Evolutionary conservation across 352 stramenopile genomes (phyloP), one percentile per base, ranked within the genome.

Genomic region (Phytopythium litorale): DNA sequence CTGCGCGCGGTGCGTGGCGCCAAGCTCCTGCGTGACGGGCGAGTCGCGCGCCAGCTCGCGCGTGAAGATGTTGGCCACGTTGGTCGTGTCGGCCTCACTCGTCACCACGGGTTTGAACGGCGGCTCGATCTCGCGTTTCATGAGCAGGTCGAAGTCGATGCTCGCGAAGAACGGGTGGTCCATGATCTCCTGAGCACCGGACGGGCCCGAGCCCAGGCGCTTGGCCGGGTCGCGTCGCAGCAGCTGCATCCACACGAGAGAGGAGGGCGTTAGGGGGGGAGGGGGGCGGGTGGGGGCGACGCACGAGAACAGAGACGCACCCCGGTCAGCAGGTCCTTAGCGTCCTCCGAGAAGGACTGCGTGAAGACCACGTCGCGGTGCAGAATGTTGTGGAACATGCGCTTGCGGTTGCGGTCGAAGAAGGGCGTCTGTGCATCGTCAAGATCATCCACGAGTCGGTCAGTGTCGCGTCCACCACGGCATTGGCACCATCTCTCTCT

Each of bases 311-410:
- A 16, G 30, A 43, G 50, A 70, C 74, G 40, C 73, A 87, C 77
- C 58, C 70, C 73, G 0, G 76, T 88, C 48, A 97, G 71, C 38
- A 97, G 56, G 35, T 89, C 81, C 75, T 92, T 93, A 21, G 91
- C 91, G 49, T 96, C 84, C 67, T 92, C 83, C 19, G 82, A 94
- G 67, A 97, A 97, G 7, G 79, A 82, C 30, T 89, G 83, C 6
- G 84, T 92, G 63, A 94, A 96, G 43, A 91, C 78, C 4, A 95
- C 87, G 53, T 95, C 87, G 19, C 87, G 84, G 70, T 95, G 87
- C 37, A 95, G 65, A 65, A 98, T 98, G 64, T 96, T 97, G 74
- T 96, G 84, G 75, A 97, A 98, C 93, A 98, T 98, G 58, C 87
- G 78, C 72, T 98, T 98, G 12, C 92, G 75, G 73, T 98, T 98